Evolutionary conservation across 2,329 filamentous ascomycete genomes (phyloP), one percentile per base, ranked within the genome.

Genomic region (Fusarium pseudonygamai): DNA sequence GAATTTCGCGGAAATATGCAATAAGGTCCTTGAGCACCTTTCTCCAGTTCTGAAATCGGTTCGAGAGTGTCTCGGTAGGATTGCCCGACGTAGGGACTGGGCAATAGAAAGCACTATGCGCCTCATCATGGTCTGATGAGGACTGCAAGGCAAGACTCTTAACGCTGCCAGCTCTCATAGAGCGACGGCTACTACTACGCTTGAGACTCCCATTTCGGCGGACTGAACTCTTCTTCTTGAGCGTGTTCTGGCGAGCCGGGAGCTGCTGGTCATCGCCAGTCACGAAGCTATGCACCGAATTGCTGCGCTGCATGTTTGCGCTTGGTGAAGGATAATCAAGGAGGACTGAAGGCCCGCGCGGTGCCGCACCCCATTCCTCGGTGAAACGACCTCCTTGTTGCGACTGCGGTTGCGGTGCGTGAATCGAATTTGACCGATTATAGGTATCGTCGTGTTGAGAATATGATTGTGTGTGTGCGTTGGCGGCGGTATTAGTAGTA

Each of bases 11-110:
- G 81, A 98, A 98, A 82, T 97, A 98, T 64, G 93, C 86, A 74
- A 98, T 97, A 49, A 98, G 87, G 75, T 98, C 95, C 81, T 98
- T 98, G 60, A 99, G 88, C 20, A 98, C 89, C 85, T 97, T 97
- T 77, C 96, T 91, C 96, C 96, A 99, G 95, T 95, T 89, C 86
- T 98, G 93, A 80, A 99, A 99, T 61, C 96, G 90, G 77, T 91
- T 93, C 47, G 94, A 93, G 36, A 99, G 87, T 57, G 93, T 87
- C 66, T 98, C 96, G 3, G 96, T 98, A 5, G 96, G 96, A 59
- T 91, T 95, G 8, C 94, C 94, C 24, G 89, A 90, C 10, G 94
- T 98, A 7, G 95, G 96, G 39, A 99, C 92, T 3, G 96, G 96
- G 55, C 94, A 95, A 81, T 91, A 92, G 80, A 98, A 98, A 47